Base-by-base conservation (phyloP, 495 filamentous ascomycete species). In the Sporormia fimetaria region DNA sequence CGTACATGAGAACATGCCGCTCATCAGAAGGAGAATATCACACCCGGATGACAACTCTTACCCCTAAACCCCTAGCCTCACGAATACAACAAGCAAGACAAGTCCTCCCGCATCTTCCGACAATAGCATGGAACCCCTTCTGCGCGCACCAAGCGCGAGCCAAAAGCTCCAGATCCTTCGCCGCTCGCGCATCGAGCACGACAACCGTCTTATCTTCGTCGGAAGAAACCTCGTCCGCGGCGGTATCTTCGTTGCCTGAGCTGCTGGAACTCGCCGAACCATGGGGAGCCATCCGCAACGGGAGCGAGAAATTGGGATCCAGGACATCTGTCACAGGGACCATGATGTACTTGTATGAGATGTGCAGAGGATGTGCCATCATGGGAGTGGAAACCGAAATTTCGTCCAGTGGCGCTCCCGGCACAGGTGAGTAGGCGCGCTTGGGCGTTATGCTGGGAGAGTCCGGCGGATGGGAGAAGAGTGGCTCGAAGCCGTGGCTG, bases 141-240 rank as follows among this genome's bases (percentile, higher is more conserved):
- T 57, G 40, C 23, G 58, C 56, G 29, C 58, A 63, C 60, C 60
- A 63, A 3, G 60, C 56, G 7, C 60, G 38, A 8, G 56, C 60
- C 28, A 63, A 33, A 14, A 61, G 36, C 38, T 57, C 56, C 12
- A 61, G 29, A 26, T 49, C 55, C n/a, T 37, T 34, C 3, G 33
- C 21, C 1, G 51, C 53, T 12, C 60, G 44, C 15, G 58, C 54
- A 34, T 63, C 60, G 7, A 63, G 44, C 12, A 63, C 47, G 1
- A 59, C 32, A 11, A 59, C 47, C 12, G 40, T 21, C 2, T 16
- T 47, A 7, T 35, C 14, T 2, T 42, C 45, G 1, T 42, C 25
- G 25, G 17, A 21, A n/a, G n/a, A n/a, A n/a, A n/a, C 37, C 6
- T 22, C 20, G 10, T n/a, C 17, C 4, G 32, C n/a, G 20, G 11